Evolutionary conservation across 2,329 filamentous ascomycete genomes (phyloP).

Genomic region (Neobulgaria alba): DNA sequence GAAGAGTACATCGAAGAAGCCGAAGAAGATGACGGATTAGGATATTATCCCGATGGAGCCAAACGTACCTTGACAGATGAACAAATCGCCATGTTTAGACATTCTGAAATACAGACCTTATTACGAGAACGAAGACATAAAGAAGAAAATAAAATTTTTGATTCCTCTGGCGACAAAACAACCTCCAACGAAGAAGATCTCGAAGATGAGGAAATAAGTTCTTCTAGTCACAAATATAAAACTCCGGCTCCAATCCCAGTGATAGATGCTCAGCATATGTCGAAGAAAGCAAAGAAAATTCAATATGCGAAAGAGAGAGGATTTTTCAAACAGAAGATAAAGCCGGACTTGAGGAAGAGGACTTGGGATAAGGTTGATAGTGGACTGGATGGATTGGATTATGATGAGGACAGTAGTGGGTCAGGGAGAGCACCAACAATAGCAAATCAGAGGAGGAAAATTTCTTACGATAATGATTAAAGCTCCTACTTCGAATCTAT

Average conservation of each 20-base stretch:
- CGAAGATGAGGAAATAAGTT: conserved; percentile 16
- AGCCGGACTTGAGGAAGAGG: conserved; percentile 55
- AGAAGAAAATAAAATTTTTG: conserved; percentile 14
- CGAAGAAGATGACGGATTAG: conserved; percentile 59
- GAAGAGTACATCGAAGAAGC: conserved; percentile 35
- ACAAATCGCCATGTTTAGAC: conserved; percentile 82
- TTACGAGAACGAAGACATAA: conserved; percentile 41
- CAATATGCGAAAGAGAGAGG: conserved; percentile 21
- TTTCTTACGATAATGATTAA: conserved; percentile 40
- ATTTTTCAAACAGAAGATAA: conserved; percentile 34
- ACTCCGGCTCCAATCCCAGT: conserved; percentile 5
- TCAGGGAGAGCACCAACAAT: conserved; percentile 19
- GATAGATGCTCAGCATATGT: conserved; percentile 5
- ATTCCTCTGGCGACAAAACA: not conserved
- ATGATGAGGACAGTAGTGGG: conserved; percentile 38
- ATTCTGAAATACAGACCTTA: conserved; percentile 73
- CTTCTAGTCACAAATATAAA: conserved; percentile 4
- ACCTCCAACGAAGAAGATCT: conserved; percentile 2
- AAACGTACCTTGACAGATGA: conserved; percentile 88
- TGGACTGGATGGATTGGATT: conserved; percentile 51
- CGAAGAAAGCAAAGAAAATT: conserved; percentile 18
- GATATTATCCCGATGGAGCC: conserved; percentile 77
- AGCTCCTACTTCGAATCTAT: not conserved
- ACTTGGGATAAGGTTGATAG: conserved; percentile 59
- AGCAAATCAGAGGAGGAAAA: conserved; percentile 35